Percentiles rank a stretch among this genome's conserved stretches.
These are phyloP conservation scores for Aspergillus texensis DNA, from an alignment of 2,329 filamentous ascomycete species.

Conservation along the genomic window DNA sequence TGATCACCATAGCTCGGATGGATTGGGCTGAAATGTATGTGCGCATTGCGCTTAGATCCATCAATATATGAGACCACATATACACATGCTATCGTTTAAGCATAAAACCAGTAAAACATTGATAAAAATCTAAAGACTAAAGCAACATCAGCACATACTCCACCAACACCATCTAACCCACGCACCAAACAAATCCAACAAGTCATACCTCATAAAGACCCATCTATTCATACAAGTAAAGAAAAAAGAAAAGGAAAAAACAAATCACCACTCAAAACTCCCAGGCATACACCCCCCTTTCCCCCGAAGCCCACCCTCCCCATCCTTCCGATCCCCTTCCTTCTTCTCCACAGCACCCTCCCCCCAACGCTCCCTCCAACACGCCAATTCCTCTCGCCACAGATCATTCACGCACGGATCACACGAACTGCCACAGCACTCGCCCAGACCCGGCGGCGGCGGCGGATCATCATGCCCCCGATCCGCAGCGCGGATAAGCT, in stretches of 20 bases:
- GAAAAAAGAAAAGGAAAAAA: not conserved
- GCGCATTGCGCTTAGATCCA: not conserved
- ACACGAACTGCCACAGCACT: conserved; percentile 41
- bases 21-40: too few species aligned
- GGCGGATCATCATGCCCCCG: conserved; percentile 35
- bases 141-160: not conserved
- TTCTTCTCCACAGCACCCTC: conserved; percentile 19
- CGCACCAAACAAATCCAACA: not conserved
- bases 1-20: too few species aligned
- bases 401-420: conserved; percentile 41
- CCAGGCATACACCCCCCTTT: conserved; percentile 23
- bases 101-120: not conserved
- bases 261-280: conserved; percentile 24
- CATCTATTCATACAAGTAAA: not conserved
- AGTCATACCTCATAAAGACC: not conserved
- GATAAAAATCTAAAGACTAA: not conserved
- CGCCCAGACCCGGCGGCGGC: conserved; percentile 34
- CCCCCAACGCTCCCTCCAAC: conserved; percentile 40
- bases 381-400: conserved; percentile 36
- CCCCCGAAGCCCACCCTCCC: not conserved
- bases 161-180: not conserved
- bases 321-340: not conserved
- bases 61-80: not conserved
- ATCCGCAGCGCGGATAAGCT: conserved; percentile 34
- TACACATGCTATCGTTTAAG: too few species aligned